Conservation (phyloP, 352 stramenopile genomes). For the Pilasporangium apinafurcum region DNA sequence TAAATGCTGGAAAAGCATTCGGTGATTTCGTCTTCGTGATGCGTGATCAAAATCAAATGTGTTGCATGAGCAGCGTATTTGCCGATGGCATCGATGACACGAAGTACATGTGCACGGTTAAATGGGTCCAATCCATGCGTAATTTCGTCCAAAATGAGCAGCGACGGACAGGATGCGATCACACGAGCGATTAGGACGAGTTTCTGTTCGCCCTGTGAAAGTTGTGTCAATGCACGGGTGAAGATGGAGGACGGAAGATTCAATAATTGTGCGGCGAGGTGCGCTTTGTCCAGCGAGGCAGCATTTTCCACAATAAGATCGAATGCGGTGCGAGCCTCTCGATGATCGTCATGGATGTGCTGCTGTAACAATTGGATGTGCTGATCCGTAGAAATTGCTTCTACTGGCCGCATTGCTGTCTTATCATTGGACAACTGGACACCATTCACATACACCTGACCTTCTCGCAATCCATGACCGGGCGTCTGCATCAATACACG, state of each 20-base stretch:
- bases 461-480: slow-evolving; percentile 37
- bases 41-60: slow-evolving; percentile 88
- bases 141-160: slow-evolving; percentile 91
- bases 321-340: slow-evolving; percentile 13
- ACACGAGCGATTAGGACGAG: slow-evolving; percentile 84
- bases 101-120: slow-evolving; percentile 71
- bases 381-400: slow-evolving; percentile 86
- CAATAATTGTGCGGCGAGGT: slow-evolving; percentile 27
- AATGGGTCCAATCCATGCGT: slow-evolving; percentile 88
- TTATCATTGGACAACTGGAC: slow-evolving; percentile 4
- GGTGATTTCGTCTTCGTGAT: slow-evolving; percentile 89
- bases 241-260: slow-evolving; percentile 22
- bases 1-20: slow-evolving; percentile 76
- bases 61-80: slow-evolving; percentile 27
- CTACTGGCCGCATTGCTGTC: slow-evolving; percentile 22
- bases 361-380: slow-evolving; percentile 76
- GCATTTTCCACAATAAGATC: slow-evolving; percentile 38
- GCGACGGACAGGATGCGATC: slow-evolving; percentile 54
- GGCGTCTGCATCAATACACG: slow-evolving; percentile 59
- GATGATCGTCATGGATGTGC: slow-evolving; percentile 18
- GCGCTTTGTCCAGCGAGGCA: slow-evolving; percentile 19
- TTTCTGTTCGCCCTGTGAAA: slow-evolving; percentile 92
- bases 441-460: slow-evolving; percentile 25
- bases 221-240: slow-evolving; percentile 40
- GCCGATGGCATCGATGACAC: slow-evolving; percentile 71